Conservation (phyloP, 2,329 filamentous ascomycete genomes). For the Epichloe elymi region DNA sequence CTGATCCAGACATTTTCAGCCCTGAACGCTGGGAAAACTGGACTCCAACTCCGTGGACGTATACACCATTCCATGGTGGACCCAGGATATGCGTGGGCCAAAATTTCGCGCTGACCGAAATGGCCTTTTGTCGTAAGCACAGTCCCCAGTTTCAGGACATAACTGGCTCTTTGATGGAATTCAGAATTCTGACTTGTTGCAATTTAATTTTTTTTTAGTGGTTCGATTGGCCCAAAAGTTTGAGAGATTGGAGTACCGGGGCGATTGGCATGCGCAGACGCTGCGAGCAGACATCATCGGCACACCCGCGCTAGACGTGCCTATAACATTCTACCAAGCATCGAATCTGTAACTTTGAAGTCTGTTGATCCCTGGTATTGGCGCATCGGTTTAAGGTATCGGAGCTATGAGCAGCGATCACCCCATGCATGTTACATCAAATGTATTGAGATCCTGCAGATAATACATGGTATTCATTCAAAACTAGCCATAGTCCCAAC, state of each 20-base stretch:
- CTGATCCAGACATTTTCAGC: slow-evolving; percentile 27
- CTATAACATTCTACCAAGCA: slow-evolving; percentile 22
- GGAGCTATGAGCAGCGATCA: too few relatives aligned
- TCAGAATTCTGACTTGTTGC: too few relatives aligned
- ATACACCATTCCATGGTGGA: slow-evolving; percentile 39
- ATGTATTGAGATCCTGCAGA: too few relatives aligned
- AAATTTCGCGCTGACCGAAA: slow-evolving; percentile 46
- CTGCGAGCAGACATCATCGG: slow-evolving; percentile 30
- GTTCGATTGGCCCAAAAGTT: slow-evolving; percentile 44
- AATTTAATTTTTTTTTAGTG: slow-evolving; percentile 21
- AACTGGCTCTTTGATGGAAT: not conserved
- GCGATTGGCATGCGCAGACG: slow-evolving; percentile 28
- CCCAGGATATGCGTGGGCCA: slow-evolving; percentile 42
- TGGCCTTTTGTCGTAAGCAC: slow-evolving; percentile 33
- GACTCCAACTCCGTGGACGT: slow-evolving; percentile 38
- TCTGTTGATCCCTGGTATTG: too few relatives aligned
- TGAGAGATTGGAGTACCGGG: slow-evolving; percentile 35
- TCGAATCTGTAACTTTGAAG: not conserved
- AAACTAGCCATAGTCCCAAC: too few relatives aligned
- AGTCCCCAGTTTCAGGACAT: slow-evolving; percentile 15
- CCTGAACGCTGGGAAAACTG: slow-evolving; percentile 39
- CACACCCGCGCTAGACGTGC: slow-evolving; percentile 25
- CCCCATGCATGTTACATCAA: too few relatives aligned
- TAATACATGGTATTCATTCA: too few relatives aligned
- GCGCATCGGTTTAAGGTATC: too few relatives aligned